Evolutionary conservation across 148 eudicot genomes (phyloP).

Genomic region (Euryodendron excelsum): DNA sequence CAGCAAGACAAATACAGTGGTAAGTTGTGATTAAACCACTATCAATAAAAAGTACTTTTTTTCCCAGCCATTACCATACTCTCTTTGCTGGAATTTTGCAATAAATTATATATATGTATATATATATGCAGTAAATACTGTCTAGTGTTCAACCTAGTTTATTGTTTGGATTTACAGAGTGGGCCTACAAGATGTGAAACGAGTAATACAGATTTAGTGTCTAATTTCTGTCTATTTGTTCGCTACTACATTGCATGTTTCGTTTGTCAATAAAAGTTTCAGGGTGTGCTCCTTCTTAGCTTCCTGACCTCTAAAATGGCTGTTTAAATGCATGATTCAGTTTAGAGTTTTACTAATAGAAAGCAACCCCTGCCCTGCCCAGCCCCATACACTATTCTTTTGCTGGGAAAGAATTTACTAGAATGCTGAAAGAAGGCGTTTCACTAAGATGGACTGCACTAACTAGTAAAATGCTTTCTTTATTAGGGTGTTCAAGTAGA

Average conservation of each 20-base stretch:
- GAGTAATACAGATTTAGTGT: background rate
- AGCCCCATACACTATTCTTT: background rate
- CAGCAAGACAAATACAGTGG: slow-evolving; percentile 21
- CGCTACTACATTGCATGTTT: too few species aligned
- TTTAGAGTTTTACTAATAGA: too few species aligned
- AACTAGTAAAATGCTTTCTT: background rate
- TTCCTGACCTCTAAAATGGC: too few species aligned
- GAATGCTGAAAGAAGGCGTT: background rate
- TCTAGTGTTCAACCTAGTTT: background rate
- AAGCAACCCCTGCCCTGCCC: too few species aligned
- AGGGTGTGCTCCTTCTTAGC: too few species aligned
- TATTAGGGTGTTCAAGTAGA: background rate
- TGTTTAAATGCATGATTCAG: too few species aligned
- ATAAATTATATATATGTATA: too few species aligned
- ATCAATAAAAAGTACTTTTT: background rate
- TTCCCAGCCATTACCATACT: background rate
- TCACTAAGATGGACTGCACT: background rate
- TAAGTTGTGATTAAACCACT: background rate
- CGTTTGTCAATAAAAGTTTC: background rate
- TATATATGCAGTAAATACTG: background rate
- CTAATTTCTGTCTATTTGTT: too few species aligned
- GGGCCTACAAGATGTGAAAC: background rate
- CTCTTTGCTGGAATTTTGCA: background rate
- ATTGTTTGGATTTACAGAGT: background rate
- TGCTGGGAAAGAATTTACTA: background rate